phyloP scores from a whole-genome alignment of 2,329 filamentous ascomycete species.

The Diplocarpon rosae region DNA sequence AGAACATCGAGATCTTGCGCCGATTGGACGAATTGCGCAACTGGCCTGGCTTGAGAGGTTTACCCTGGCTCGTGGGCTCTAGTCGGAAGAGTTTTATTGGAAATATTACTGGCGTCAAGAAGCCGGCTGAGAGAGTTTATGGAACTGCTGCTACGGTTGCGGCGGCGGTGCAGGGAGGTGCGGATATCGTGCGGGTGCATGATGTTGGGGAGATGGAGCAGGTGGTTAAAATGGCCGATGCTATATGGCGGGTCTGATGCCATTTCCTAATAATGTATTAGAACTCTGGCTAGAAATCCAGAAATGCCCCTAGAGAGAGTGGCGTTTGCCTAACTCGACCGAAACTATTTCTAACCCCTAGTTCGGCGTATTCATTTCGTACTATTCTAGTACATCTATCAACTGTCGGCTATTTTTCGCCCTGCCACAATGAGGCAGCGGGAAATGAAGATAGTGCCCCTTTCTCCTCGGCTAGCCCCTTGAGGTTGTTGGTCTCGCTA shows the following conservation, averaged over 20 bases:
- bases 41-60: constrained; percentile 51
- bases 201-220: constrained; percentile 79
- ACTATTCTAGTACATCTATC: too few relatives aligned
- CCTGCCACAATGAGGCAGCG: too few relatives aligned
- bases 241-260: constrained; percentile 56
- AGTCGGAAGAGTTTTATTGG: constrained; percentile 89
- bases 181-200: constrained; percentile 87
- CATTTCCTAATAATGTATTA: too few relatives aligned
- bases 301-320: too few relatives aligned
- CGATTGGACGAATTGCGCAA: constrained; percentile 51
- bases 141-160: constrained; percentile 84
- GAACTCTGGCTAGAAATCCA: too few relatives aligned
- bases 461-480: too few relatives aligned
- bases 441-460: too few relatives aligned
- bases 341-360: too few relatives aligned
- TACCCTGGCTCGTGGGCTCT: constrained; percentile 83
- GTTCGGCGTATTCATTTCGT: too few relatives aligned
- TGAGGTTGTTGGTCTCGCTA: too few relatives aligned
- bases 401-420: too few relatives aligned
- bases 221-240: constrained; percentile 80
- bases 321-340: too few relatives aligned
- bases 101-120: constrained; percentile 62
- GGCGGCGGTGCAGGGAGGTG: constrained; percentile 75
- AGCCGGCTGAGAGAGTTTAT: constrained; percentile 61
- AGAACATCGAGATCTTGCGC: constrained; percentile 74